phyloP scores from a whole-genome alignment of 768 basidiomycete species.

The Suillus weaverae region DNA sequence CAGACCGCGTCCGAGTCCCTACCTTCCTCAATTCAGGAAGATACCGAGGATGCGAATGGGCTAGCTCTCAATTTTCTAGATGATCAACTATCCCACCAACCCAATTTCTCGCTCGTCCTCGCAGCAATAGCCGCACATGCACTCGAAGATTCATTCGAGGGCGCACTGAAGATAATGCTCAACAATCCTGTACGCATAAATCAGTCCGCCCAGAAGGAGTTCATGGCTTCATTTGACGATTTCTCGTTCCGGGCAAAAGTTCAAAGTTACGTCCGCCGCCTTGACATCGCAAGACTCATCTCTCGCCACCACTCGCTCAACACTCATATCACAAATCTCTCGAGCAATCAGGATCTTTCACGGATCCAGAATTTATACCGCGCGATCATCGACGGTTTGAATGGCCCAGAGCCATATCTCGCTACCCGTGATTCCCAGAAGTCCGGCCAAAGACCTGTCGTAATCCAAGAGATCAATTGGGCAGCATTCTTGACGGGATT shows the following conservation, averaged over 20 bases:
- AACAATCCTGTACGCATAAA: constrained; percentile 39
- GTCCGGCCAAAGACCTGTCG: constrained; percentile 42
- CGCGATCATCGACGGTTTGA: constrained; percentile 49
- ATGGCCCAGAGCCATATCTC: constrained; percentile 54
- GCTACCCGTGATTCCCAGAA: constrained; percentile 41
- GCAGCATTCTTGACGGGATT: constrained; percentile 66
- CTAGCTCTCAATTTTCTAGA: constrained; percentile 24
- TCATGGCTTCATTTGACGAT: constrained; percentile 41
- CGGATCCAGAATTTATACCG: constrained; percentile 51
- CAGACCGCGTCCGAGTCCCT: constrained; percentile 21
- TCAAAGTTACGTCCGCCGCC: constrained; percentile 44
- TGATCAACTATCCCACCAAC: constrained; percentile 17
- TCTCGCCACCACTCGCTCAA: constrained; percentile 49
- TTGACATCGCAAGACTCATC: constrained; percentile 53
- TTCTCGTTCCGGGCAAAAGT: constrained; percentile 42
- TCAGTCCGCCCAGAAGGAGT: constrained; percentile 33
- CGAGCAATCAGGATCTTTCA: constrained; percentile 31
- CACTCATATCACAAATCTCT: constrained; percentile 49
- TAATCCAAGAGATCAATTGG: constrained; percentile 62
- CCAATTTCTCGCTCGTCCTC: constrained; percentile 45
- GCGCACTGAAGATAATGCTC: constrained; percentile 48
- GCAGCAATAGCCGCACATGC: constrained; percentile 62
- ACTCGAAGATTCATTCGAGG: constrained; percentile 55
- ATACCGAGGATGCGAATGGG: constrained; percentile 24
- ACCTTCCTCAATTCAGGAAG: constrained; percentile 13